Percentiles rank a stretch among this genome's conserved stretches.
Evolutionary conservation across 805 yeast genomes (phyloP).

Genomic region (Lipomyces yamanashiensis): DNA sequence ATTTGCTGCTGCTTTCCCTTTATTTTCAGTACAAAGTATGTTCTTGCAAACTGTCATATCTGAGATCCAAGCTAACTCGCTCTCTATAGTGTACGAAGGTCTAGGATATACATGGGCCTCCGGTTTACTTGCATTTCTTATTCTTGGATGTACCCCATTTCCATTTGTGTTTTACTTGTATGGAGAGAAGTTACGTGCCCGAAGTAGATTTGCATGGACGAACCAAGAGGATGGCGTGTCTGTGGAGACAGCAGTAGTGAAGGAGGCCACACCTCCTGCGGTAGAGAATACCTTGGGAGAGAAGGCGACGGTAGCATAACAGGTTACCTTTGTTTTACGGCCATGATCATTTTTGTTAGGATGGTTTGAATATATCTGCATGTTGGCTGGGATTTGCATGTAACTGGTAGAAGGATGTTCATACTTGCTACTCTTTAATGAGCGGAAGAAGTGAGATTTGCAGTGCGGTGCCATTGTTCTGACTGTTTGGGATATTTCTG

Average conservation of each 20-base stretch:
- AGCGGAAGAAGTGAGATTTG: too few species aligned
- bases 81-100: constrained; percentile 50
- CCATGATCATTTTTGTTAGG: too few species aligned
- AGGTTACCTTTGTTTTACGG: too few species aligned
- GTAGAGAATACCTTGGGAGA: not conserved
- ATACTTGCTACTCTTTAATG: too few species aligned
- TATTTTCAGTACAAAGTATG: constrained; percentile 53
- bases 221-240: not conserved
- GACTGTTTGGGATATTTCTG: too few species aligned
- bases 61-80: constrained; percentile 26
- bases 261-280: not conserved
- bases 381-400: too few species aligned
- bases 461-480: too few species aligned
- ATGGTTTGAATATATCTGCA: too few species aligned
- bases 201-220: constrained; percentile 31
- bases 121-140: constrained; percentile 32
- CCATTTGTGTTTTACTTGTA: constrained; percentile 36
- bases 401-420: too few species aligned
- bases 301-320: too few species aligned
- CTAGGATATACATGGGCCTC: constrained; percentile 73
- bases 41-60: not conserved
- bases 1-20: constrained; percentile 53
- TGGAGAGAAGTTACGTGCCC: constrained; percentile 32
- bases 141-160: constrained; percentile 31
- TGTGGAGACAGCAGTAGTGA: not conserved